phyloP scores from a whole-genome alignment of 352 stramenopile genomes.

The Pythium rhizo-oryzae region DNA sequence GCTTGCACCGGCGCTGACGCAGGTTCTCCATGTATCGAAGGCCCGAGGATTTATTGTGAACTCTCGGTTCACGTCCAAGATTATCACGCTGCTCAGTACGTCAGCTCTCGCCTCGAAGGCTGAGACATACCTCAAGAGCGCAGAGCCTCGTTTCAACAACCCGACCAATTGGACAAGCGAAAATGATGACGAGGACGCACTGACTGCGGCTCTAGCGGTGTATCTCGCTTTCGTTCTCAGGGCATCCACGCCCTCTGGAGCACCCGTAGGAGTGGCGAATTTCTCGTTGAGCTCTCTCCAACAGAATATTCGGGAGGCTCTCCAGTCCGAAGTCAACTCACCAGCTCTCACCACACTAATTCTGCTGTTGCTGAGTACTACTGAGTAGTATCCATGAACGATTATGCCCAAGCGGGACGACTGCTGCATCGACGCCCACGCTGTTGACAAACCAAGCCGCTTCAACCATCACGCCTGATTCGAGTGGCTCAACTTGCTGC shows the following conservation, averaged over 20 bases:
- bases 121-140: not conserved
- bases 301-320: slow-evolving; percentile 41
- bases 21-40: slow-evolving; percentile 61
- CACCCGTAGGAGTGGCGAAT: not conserved
- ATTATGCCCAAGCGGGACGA: slow-evolving; percentile 13
- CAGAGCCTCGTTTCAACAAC: slow-evolving; percentile 6
- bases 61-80: slow-evolving; percentile 56
- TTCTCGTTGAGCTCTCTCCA: slow-evolving; percentile 22
- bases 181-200: slow-evolving; percentile 28
- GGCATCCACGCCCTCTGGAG: slow-evolving; percentile 1
- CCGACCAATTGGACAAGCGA: slow-evolving; percentile 2
- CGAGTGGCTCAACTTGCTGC: slow-evolving; percentile 1
- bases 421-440: not conserved
- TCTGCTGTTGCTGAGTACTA: slow-evolving; percentile 9
- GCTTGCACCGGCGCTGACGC: slow-evolving; percentile 44
- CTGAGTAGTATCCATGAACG: slow-evolving; percentile 32
- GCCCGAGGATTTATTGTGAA: slow-evolving; percentile 47
- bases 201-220: slow-evolving; percentile 47
- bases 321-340: slow-evolving; percentile 44
- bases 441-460: not conserved
- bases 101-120: slow-evolving; percentile 19
- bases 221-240: slow-evolving; percentile 62
- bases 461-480: no score
- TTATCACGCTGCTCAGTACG: slow-evolving; percentile 43
- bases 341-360: slow-evolving; percentile 26